Evolutionary conservation across 2,329 filamentous ascomycete genomes (phyloP), one percentile per base, ranked within the genome.

Genomic region (Nakataea oryzae): DNA sequence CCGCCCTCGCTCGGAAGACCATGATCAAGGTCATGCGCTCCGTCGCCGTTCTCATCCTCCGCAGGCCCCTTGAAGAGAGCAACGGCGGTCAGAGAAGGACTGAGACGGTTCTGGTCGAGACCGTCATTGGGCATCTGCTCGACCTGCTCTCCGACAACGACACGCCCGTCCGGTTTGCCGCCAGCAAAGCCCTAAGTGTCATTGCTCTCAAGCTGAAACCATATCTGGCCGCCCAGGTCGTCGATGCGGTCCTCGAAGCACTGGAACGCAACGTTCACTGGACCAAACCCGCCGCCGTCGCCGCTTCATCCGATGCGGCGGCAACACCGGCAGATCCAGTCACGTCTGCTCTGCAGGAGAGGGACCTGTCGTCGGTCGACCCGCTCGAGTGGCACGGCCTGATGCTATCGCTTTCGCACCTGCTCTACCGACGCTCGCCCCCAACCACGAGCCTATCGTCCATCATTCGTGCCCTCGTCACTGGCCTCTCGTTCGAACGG

Each of bases 381-480:
- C 83, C 90, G 21, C 79, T 93, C 29, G 86, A 88, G 73, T 99
- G 95, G 95, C 95, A 99, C 72, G 95, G 95, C 0, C 74, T 97
- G 50, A 93, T 92, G 69, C 80, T 99, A 57, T 95, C 95, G 0
- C 78, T 99, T 3, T 87, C 91, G 0, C 91, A 97, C 72, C 77
- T 96, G 1, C 79, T 97, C 1, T 97, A 96, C 74, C 86, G 91
- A 60, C 86, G 89, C 54, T 93, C 93, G 0, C 88, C 92, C 7
- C 89, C 91, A 0, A 81, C 85, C 0, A 74, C 80, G 3, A 86
- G 88, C 65, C 80, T 97, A 6, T 80, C 86, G 0, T 82, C 88
- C 61, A 90, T 96, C 55, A 79, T 96, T 2, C 86, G 89, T 63
- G 87, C 89, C 2, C 79, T 97, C 21, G 76, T 96, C 0, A 82